Base-by-base conservation (phyloP, 495 filamentous ascomycete genomes). In the Penicillium samsonianum region DNA sequence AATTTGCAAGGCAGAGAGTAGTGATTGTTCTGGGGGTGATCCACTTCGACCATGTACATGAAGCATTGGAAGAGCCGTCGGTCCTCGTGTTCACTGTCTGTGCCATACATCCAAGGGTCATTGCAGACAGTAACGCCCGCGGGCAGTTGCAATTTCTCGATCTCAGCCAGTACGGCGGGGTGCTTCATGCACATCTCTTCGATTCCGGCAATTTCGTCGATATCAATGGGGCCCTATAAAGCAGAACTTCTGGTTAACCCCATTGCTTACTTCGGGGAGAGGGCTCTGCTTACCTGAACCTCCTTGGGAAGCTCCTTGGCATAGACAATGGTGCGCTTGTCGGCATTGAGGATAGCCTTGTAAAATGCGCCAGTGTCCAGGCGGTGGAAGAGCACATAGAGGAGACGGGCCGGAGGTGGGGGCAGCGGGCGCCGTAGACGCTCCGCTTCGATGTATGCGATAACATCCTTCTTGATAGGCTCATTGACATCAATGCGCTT, bases 1-100 rank as follows among this genome's bases (percentile, higher is more conserved):
- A 94, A 88, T 22, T 86, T 82, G 50, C 92, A 80, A 0, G 90
- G 90, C 33, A 91, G 78, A 1, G 90, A 86, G 67, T 95, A 95
- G 62, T 93, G 87, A 64, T 92, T 92, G 55, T 78, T 72, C 55
- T 78, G 67, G 4, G 73, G 72, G 45, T 78, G 73, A 28, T 76
- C 72, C 9, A 72, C 68, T 7, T 62, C 67, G 3, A 78, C 61
- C 43, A 78, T 65, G 37, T 78, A 78, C 71, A 78, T 74, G 55
- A 76, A 78, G 58, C 73, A 76, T 57, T 78, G 75, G 55, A 77
- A 76, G 16, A 76, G 70, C 0, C 75, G 72, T 19, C 73, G 69
- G 22, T 61, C 68, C 50, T 78, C 73, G 16, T 67, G 67, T 6
- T 63, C 60, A 20, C 62, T 61, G 42, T 76, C 73, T 10, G 75